Evolutionary conservation across 1,284 basidiomycete genomes (phyloP).

Genomic region (Clitocybe nebularis): DNA sequence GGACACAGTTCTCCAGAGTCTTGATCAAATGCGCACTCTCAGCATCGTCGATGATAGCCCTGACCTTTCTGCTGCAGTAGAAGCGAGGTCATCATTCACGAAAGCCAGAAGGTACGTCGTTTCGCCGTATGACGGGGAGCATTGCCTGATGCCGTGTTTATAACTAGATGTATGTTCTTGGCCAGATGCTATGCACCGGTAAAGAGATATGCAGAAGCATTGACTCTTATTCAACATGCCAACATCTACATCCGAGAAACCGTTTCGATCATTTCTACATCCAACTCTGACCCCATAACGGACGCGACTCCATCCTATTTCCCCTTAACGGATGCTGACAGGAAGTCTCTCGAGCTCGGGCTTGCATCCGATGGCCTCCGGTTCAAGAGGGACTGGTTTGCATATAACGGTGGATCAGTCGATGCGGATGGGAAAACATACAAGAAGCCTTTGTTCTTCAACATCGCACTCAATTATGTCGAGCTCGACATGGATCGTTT

Average conservation of each 20-base stretch:
- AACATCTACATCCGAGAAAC: constrained; percentile 70
- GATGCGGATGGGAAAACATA: constrained; percentile 42
- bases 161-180: constrained; percentile 61
- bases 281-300: constrained; percentile 41
- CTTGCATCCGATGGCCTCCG: constrained; percentile 47
- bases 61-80: constrained; percentile 73
- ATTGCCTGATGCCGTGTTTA: no score
- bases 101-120: constrained; percentile 63
- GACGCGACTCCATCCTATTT: constrained; percentile 47
- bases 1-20: constrained; percentile 80
- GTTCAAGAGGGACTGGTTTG: constrained; percentile 79
- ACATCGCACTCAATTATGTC: constrained; percentile 92
- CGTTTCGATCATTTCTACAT: constrained; percentile 42
- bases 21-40: constrained; percentile 78
- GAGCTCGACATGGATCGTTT: constrained; percentile 79
- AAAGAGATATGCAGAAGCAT: constrained; percentile 68
- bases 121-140: no score
- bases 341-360: constrained; percentile 49
- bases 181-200: constrained; percentile 65
- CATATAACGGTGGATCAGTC: constrained; percentile 62
- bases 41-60: constrained; percentile 87
- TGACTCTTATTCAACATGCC: constrained; percentile 66
- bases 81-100: constrained; percentile 71
- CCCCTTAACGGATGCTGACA: constrained; percentile 39
- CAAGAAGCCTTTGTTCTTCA: constrained; percentile 88